phyloP scores from a whole-genome alignment of 108 stramenopile genomes.

The Craspedostauros australis region DNA sequence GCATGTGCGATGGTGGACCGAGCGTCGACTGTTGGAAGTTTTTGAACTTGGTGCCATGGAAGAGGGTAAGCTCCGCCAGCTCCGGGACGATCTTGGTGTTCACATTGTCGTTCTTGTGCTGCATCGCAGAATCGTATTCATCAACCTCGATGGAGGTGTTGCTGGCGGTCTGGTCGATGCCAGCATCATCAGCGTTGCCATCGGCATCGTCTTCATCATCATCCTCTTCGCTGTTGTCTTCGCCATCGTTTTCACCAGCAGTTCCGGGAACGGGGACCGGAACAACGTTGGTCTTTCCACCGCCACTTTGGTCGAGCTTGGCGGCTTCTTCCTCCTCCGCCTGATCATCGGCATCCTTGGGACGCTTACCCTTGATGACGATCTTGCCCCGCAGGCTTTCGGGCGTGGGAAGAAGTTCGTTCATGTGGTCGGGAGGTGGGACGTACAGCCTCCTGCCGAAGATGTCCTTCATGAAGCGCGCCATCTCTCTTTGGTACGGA shows the following conservation, averaged over 20 bases:
- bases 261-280: too few relatives aligned
- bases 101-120: neutral
- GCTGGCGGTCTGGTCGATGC: neutral
- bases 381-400: slow-evolving; percentile 69
- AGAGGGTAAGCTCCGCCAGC: slow-evolving; percentile 49
- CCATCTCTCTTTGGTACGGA: slow-evolving; percentile 80
- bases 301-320: too few relatives aligned
- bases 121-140: neutral
- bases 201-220: slow-evolving; percentile 25
- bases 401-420: slow-evolving; percentile 56
- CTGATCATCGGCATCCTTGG: slow-evolving; percentile 33
- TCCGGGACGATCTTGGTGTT: slow-evolving; percentile 42
- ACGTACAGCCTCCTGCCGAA: slow-evolving; percentile 66
- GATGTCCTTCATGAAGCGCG: slow-evolving; percentile 39
- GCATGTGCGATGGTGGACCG: slow-evolving; percentile 52
- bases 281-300: too few relatives aligned
- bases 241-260: slow-evolving; percentile 8
- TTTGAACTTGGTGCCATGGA: slow-evolving; percentile 60
- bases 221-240: neutral
- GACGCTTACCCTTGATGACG: slow-evolving; percentile 79
- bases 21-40: slow-evolving; percentile 35
- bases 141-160: neutral
- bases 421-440: slow-evolving; percentile 19
- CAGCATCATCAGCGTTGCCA: slow-evolving; percentile 1
- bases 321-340: slow-evolving; percentile 26